A percentile compares a stretch with the other conserved stretches of the same genome.
Evolutionary conservation across 192 early-diverging fungal species (phyloP).

Genomic region (Linderina pennispora): DNA sequence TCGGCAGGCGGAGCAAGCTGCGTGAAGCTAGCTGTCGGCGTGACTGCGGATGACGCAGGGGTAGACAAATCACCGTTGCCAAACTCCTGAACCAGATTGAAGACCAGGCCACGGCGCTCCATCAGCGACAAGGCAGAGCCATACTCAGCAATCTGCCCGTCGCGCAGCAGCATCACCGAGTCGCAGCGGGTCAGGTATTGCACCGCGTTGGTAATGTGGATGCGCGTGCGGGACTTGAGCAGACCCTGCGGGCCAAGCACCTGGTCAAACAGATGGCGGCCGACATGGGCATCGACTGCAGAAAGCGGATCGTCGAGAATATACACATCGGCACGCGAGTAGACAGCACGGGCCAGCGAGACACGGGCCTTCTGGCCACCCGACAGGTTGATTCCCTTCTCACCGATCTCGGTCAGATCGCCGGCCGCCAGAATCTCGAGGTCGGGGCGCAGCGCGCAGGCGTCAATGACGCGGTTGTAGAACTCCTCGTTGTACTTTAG

Average conservation of each 20-base stretch:
- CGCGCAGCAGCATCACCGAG: slow-evolving; percentile 62
- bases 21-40: neutral
- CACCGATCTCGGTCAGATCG: slow-evolving; percentile 90
- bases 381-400: slow-evolving; percentile 83
- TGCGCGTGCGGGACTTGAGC: slow-evolving; percentile 65
- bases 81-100: slow-evolving; percentile 65
- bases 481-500: slow-evolving; percentile 65
- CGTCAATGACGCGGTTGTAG: slow-evolving; percentile 70
- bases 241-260: slow-evolving; percentile 86
- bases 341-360: slow-evolving; percentile 67
- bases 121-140: slow-evolving; percentile 68
- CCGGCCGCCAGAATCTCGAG: slow-evolving; percentile 78
- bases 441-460: slow-evolving; percentile 87
- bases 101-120: slow-evolving; percentile 52
- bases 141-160: slow-evolving; percentile 63
- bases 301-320: slow-evolving; percentile 58
- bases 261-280: slow-evolving; percentile 76
- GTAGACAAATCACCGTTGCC: slow-evolving; percentile 35
- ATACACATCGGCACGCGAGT: slow-evolving; percentile 84
- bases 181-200: slow-evolving; percentile 66
- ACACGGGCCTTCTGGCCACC: slow-evolving; percentile 85
- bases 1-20: neutral
- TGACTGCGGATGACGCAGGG: neutral
- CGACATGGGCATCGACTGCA: slow-evolving; percentile 69
- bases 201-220: slow-evolving; percentile 81